phyloP scores from a whole-genome alignment of 495 filamentous ascomycete species.

The Penicillium desertorum region DNA sequence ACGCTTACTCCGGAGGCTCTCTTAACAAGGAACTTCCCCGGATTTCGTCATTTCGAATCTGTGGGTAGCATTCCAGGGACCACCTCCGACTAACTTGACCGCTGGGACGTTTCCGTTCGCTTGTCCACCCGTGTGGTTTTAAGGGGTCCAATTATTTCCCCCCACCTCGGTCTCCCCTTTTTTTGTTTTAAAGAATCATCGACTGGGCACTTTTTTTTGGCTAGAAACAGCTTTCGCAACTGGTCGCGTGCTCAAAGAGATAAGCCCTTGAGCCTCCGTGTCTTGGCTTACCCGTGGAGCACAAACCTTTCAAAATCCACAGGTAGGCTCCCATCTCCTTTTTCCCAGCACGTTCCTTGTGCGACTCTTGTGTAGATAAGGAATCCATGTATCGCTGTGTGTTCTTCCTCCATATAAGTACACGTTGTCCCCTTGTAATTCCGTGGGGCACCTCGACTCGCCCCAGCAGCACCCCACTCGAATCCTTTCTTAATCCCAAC shows the following conservation, averaged over 20 bases:
- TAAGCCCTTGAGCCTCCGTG: slow-evolving; percentile 2
- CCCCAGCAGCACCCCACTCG: slow-evolving; percentile 15
- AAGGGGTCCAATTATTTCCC: slow-evolving; percentile 17
- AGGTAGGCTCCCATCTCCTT: slow-evolving; percentile 33
- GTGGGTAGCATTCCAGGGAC: slow-evolving; percentile 14
- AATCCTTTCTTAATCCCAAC: slow-evolving; percentile 3
- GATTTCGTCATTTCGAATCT: slow-evolving; percentile 2
- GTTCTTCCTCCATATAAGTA: slow-evolving; percentile 4
- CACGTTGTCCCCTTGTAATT: slow-evolving; percentile 11
- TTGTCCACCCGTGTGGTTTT: slow-evolving; percentile 16
- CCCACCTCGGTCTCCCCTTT: slow-evolving; percentile 18
- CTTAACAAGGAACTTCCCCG: slow-evolving; percentile 1
- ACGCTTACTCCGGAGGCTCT: neutral
- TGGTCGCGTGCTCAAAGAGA: slow-evolving; percentile 14
- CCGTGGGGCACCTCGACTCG: slow-evolving; percentile 2
- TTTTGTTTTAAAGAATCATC: slow-evolving; percentile 6
- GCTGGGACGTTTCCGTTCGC: slow-evolving; percentile 28
- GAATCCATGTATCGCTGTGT: slow-evolving; percentile 10
- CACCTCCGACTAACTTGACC: slow-evolving; percentile 5
- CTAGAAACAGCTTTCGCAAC: slow-evolving; percentile 6
- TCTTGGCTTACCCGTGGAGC: slow-evolving; percentile 13
- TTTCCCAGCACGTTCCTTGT: slow-evolving; percentile 9
- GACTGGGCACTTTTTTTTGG: neutral
- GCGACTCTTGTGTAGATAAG: slow-evolving; percentile 12
- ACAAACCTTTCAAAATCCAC: slow-evolving; percentile 39